These are phyloP conservation scores for Blakeslea trispora DNA, from an alignment of 371 early-diverging fungal species.

Conservation along the genomic window DNA sequence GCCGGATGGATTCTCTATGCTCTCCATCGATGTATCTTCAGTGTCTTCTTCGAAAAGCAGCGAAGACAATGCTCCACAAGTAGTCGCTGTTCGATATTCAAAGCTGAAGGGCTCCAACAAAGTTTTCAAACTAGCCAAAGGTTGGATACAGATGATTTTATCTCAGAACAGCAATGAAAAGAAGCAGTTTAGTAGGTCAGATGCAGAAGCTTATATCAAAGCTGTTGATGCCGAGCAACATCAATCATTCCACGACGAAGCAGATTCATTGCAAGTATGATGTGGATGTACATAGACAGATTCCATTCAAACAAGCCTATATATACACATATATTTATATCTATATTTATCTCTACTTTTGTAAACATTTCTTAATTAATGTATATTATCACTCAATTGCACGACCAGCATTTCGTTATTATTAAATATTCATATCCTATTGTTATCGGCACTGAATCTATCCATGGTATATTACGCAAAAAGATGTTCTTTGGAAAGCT, in stretches of 20 bases:
- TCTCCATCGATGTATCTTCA: slow-evolving; percentile 42
- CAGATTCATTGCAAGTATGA: not conserved
- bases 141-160: slow-evolving; percentile 41
- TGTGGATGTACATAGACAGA: not conserved
- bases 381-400: too few species aligned
- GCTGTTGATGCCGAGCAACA: slow-evolving; percentile 9
- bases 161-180: slow-evolving; percentile 10
- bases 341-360: too few species aligned
- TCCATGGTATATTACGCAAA: too few species aligned
- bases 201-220: slow-evolving; percentile 18
- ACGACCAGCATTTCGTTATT: too few species aligned
- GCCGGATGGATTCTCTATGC: slow-evolving; percentile 36
- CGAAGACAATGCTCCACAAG: slow-evolving; percentile 22
- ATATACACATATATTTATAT: too few species aligned
- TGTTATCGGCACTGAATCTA: too few species aligned
- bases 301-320: not conserved
- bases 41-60: slow-evolving; percentile 17
- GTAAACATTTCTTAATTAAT: too few species aligned
- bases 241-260: not conserved
- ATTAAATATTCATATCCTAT: too few species aligned
- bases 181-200: slow-evolving; percentile 1
- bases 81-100: slow-evolving; percentile 38
- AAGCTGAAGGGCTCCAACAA: slow-evolving; percentile 43
- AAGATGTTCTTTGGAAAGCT: too few species aligned
- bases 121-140: slow-evolving; percentile 48